These are phyloP conservation scores for Alternaria sp. DNA, from an alignment of 2,329 filamentous ascomycete species.

Conservation along the genomic window DNA sequence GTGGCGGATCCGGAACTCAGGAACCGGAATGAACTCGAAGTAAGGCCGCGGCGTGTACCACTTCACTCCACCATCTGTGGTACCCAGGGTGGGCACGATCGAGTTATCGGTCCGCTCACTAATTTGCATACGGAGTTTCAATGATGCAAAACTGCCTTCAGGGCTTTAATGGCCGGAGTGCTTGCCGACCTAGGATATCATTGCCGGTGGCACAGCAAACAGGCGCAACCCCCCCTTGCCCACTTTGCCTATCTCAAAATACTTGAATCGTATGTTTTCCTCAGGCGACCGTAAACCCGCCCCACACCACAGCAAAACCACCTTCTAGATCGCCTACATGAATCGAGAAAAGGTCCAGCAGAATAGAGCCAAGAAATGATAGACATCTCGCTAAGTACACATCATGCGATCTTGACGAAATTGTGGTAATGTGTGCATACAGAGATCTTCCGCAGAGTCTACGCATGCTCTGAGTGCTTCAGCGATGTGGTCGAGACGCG, in stretches of 20 bases:
- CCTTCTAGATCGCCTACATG: slow-evolving; percentile 12
- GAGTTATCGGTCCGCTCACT: slow-evolving; percentile 12
- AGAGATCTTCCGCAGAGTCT: slow-evolving; percentile 10
- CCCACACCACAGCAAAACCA: slow-evolving; percentile 16
- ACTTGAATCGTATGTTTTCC: slow-evolving; percentile 21
- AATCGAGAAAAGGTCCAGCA: slow-evolving; percentile 8
- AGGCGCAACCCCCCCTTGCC: slow-evolving; percentile 4
- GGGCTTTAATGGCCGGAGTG: slow-evolving; percentile 11
- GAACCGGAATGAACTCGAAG: slow-evolving; percentile 1
- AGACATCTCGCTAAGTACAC: slow-evolving; percentile 7
- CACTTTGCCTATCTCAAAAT: slow-evolving; percentile 12
- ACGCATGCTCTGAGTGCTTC: slow-evolving; percentile 1
- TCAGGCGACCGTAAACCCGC: slow-evolving; percentile 18
- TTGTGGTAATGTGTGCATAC: slow-evolving; percentile 9
- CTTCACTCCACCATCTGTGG: slow-evolving; percentile 6
- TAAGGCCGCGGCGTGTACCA: slow-evolving; percentile 3
- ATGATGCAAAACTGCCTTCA: slow-evolving; percentile 6
- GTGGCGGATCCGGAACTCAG: background rate
- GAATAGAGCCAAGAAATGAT: slow-evolving; percentile 12
- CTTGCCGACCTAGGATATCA: slow-evolving; percentile 12
- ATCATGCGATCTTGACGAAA: slow-evolving; percentile 16
- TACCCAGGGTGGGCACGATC: slow-evolving; percentile 8
- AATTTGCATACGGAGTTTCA: slow-evolving; percentile 1
- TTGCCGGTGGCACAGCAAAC: slow-evolving; percentile 15
- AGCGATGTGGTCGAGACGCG: slow-evolving; percentile 8